Base-by-base conservation (phyloP, 345 rosid genomes). In the Citropsis articulata region DNA sequence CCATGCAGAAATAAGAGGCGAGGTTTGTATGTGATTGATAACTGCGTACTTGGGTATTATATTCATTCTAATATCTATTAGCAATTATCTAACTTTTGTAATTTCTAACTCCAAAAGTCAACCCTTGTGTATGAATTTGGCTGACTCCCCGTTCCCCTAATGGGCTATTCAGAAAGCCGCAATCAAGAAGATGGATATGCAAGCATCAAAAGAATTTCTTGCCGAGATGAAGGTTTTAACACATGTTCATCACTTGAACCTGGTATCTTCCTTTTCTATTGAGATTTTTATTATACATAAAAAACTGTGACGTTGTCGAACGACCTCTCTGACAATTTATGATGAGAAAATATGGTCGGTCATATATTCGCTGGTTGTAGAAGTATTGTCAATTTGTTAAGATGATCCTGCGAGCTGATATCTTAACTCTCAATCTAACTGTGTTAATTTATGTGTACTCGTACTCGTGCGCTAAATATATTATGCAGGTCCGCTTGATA, bases 121-220 rank as follows among this genome's bases (percentile, higher is more conserved):
- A 55, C 2, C 22, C 18, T 71, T 22, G n/a, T 69, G n/a, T 9
- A 78, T 86, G 48, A 86, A 71, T 3, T 81, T 86, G 64, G 78
- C 78, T 61, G 81, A 78, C 73, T 81, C 85, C 2, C 84, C 78
- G 40, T 45, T 45, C 83, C 80, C 35, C 79, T 80, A 42, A 25
- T 77, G 50, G 50, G 53, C 83, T 16, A 76, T 42, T 76, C 86
- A 96, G 98, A 93, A 85, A 93, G 95, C 98, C 82, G 98, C 99
- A 60, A 94, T 96, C 85, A 96, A 96, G 92, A 96, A 94, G 88
- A 96, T 96, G 99, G 95, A 96, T 67, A 92, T 96, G 99, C 91
- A 92, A 86, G 98, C 95, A 59, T 84, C 98, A 2, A 89, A 87
- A 83, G 97, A 96, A 84, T 96, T 96, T 84, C 89, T 91, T 30